Conservation (phyloP, 352 stramenopile species). For the Hyaloperonospora arabidopsidis region DNA sequence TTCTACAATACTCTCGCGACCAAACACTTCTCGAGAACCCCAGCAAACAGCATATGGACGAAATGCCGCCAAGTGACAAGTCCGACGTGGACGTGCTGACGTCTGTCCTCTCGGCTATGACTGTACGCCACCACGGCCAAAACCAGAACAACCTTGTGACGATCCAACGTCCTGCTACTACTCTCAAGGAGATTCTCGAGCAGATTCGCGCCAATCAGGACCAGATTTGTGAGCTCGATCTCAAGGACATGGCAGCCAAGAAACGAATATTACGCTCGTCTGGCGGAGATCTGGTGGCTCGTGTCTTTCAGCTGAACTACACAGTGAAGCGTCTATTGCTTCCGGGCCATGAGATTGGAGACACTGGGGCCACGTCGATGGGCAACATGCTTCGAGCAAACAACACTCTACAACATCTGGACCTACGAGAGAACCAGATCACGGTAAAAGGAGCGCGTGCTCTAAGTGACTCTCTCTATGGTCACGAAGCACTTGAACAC, state of each 20-base stretch:
- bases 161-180: constrained; percentile 24
- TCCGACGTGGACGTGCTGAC: constrained; percentile 24
- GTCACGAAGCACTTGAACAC: constrained; percentile 41
- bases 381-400: constrained; percentile 46
- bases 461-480: constrained; percentile 37
- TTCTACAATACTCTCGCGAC: too few relatives aligned
- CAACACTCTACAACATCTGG: constrained; percentile 40
- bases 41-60: too few relatives aligned
- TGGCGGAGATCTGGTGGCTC: constrained; percentile 37
- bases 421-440: constrained; percentile 46
- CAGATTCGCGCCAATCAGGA: constrained; percentile 49
- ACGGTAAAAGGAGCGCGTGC: constrained; percentile 21
- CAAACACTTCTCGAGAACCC: too few relatives aligned
- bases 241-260: constrained; percentile 46
- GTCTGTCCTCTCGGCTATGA: constrained; percentile 35
- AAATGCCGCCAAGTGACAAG: constrained; percentile 1
- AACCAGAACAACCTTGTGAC: constrained; percentile 23
- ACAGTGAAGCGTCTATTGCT: constrained; percentile 39
- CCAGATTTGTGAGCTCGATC: constrained; percentile 43
- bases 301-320: constrained; percentile 45
- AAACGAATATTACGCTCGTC: constrained; percentile 34
- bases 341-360: constrained; percentile 45
- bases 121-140: constrained; percentile 23
- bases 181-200: constrained; percentile 49
- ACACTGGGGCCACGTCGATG: constrained; percentile 38